Base-by-base conservation (phyloP, 2,329 filamentous ascomycete genomes). In the Xylaria sp. region DNA sequence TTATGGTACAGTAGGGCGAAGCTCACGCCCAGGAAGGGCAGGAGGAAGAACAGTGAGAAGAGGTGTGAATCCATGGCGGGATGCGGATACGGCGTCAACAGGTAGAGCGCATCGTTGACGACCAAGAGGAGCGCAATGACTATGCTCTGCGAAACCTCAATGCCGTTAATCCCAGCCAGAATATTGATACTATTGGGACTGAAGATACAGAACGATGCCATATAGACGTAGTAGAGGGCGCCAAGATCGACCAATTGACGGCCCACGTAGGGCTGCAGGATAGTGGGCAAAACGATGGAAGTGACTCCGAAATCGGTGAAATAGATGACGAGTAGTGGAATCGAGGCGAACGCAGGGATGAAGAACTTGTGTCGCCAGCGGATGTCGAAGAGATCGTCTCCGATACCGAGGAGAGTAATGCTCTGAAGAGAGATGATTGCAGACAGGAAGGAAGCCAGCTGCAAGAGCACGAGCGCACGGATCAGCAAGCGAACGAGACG, bases 131-230 rank as follows among this genome's bases (percentile, higher is more conserved):
- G 74, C 30, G 92, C 93, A 71, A 99, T 91, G 64, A 96, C 90
- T 63, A 99, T 80, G 61, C 92, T 97, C 76, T 99, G 94, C 9
- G 89, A 86, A 58, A 97, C 94, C 75, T 99, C 94, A 73, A 99
- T 94, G 58, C 94, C 94, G 75, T 99, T 99, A 75, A 99, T 91
- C n/a, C 94, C 94, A 0, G 94, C 94, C n/a, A 99, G 80, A 77
- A 99, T 99, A 79, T 99, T 99, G 83, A 99, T 99, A 75, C 91
- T 92, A 78, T 99, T 97, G 5, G 94, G 92, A 67, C 92, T 96
- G 79, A 99, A 99, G 74, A 99, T 99, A 72, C 93, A 90, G 67
- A 99, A 84, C 59, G 90, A 88, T 55, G 91, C 91, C 94, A 99
- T 99, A 81, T 97, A 99, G 70, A 88, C 78, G 77, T 99, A 99